Base-by-base conservation (phyloP, 2,329 filamentous ascomycete species). In the Xylaria sp. region DNA sequence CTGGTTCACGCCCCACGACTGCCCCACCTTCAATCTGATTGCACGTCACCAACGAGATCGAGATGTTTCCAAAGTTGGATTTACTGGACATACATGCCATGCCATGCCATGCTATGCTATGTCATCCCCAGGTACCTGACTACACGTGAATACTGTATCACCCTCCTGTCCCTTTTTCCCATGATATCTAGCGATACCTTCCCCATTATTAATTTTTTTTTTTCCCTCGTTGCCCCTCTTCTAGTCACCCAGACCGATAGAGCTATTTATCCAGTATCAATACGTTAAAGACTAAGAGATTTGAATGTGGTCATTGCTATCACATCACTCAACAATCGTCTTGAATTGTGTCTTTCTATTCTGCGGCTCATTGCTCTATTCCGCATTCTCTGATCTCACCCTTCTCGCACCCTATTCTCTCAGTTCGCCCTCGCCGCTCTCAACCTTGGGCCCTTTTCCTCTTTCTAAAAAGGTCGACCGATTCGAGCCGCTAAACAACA, bases 401-500 rank as follows among this genome's bases (percentile, higher is more conserved):
- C 52, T 50, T 51, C 23, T 44, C 23, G 0, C 12, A 46, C 25
- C 41, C 41, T 13, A 12, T n/a, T 44, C 55, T 20, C 20, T 60
- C 8, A 48, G 18, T 20, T 23, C 39, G 3, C 34, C 55, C 52
- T 48, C 15, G 8, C 39, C 10, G 25, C 20, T 28, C 6, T 9
- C 4, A 7, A 13, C 34, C 25, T 7, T 23, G 57, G 41, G 61
- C 65, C 56, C 66, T 48, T 34, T 20, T 34, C 41, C 3, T 9
- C 46, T 37, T 28, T 52, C 23, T 20, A 6, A 61, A 6, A n/a
- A 28, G 2, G 2, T 20, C 34, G 12, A n/a, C 55, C 23, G 7
- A 23, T 50, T n/a, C 37, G 8, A 37, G 20, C 37, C 62, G 64
- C 75, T 75, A 72, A 74, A 74, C 20, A 63, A 66, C 25, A 51